phyloP scores from a whole-genome alignment of 2,329 filamentous ascomycete species.

The Fusarium compactum region DNA sequence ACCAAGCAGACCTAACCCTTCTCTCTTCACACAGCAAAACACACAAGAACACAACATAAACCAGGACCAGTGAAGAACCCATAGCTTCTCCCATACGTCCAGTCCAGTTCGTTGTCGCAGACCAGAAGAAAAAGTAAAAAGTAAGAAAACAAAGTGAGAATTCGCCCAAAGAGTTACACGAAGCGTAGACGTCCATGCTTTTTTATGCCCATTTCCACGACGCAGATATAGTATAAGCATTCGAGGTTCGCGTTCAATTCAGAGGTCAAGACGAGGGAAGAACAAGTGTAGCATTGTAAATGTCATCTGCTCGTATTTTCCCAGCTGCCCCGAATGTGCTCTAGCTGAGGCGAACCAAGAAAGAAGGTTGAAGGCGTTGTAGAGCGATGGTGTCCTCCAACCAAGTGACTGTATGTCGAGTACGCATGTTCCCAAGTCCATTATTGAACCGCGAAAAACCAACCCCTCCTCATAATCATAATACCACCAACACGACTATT shows the following conservation, averaged over 20 bases:
- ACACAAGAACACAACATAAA: conserved; percentile 27
- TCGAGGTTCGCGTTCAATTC: background rate
- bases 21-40: conserved; percentile 24
- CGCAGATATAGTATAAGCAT: conserved; percentile 27
- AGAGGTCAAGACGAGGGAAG: background rate
- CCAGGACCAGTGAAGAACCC: conserved; percentile 21
- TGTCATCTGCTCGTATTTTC: conserved; percentile 28
- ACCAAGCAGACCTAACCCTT: conserved; percentile 38
- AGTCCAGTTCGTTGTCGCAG: conserved; percentile 17
- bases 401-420: conserved; percentile 32
- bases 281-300: conserved; percentile 35
- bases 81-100: conserved; percentile 27
- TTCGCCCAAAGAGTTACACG: conserved; percentile 43
- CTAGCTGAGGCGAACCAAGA: conserved; percentile 36
- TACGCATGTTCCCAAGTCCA: conserved; percentile 40
- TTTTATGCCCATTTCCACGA: conserved; percentile 32
- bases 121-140: conserved; percentile 33
- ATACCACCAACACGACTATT: conserved; percentile 32
- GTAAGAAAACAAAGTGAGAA: conserved; percentile 32
- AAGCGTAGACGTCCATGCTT: conserved; percentile 40
- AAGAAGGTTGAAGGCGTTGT: conserved; percentile 27
- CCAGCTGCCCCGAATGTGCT: conserved; percentile 21
- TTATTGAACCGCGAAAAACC: conserved; percentile 41
- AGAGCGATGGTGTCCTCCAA: conserved; percentile 24
- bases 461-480: conserved; percentile 39